Base-by-base conservation (phyloP, 2,329 filamentous ascomycete genomes). In the Neurospora sp. region DNA sequence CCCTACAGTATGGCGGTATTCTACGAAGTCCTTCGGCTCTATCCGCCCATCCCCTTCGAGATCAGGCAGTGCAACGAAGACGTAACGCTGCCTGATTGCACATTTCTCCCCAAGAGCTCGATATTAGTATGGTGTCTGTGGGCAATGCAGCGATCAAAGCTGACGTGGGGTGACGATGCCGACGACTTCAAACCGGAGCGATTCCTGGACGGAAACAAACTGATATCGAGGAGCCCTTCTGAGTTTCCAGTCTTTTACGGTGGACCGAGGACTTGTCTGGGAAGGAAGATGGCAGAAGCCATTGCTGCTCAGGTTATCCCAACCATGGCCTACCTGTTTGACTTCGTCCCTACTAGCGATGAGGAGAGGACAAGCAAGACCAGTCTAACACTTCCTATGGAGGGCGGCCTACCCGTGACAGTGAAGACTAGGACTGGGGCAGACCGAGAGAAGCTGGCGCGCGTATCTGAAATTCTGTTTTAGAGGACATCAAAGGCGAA, bases 241-340 rank as follows among this genome's bases (percentile, higher is more conserved):
- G 88, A 89, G 76, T 90, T 85, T 73, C 87, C 86, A 1, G 88
- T 90, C 3, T 90, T 90, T 77, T 89, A 90, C 74, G 88, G 87
- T 19, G 88, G 88, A 0, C 80, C 86, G n/a, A 81, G 88, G 43
- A 82, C 82, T 2, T 90, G 88, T 71, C 78, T 90, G 41, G 88
- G 88, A 2, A 88, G 87, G 80, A 86, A 83, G 74, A 89, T 90
- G 88, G 88, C 88, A 3, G 87, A 90, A 77, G 73, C 83, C 6
- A 82, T 90, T 57, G 87, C 84, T 5, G 83, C 85, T 17, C 86
- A 88, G 78, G 83, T 85, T 8, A 81, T 89, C 73, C 82, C 85
- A 3, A 81, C 79, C 1, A 75, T 89, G 70, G 77, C 83, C 4
- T 77, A 79, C 46, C 73, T 76, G 3, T 90, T 89, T 74, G 83